A percentile compares a stretch with the other conserved stretches of the same genome.
phyloP scores from a whole-genome alignment of 2,329 filamentous ascomycete species.

The Alternaria panax region DNA sequence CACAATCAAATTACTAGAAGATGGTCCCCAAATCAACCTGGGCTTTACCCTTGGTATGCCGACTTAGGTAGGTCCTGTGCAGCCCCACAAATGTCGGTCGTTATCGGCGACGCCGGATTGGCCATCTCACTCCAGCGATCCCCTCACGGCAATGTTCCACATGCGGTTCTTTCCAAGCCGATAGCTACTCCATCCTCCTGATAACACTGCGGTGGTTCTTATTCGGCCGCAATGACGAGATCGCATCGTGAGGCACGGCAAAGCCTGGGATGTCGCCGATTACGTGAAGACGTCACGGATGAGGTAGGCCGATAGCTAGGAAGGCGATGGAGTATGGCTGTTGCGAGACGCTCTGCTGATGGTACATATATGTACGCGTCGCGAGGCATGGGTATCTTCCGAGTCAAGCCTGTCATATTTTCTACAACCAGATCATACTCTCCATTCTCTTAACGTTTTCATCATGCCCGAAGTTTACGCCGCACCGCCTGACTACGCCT shows the following conservation, averaged over 20 bases:
- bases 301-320: slow-evolving; percentile 1
- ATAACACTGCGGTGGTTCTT: slow-evolving; percentile 3
- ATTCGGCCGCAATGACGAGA: not conserved
- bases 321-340: not conserved
- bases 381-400: not conserved
- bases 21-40: not conserved
- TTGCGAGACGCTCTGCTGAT: not conserved
- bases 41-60: not conserved
- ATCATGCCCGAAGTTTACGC: slow-evolving; percentile 37
- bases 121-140: not conserved
- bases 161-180: slow-evolving; percentile 12
- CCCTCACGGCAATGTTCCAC: slow-evolving; percentile 2
- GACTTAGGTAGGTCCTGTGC: slow-evolving; percentile 1
- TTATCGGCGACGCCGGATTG: slow-evolving; percentile 17
- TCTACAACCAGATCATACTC: not conserved
- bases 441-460: not conserved
- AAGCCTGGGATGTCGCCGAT: not conserved
- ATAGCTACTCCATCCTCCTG: slow-evolving; percentile 2
- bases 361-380: not conserved
- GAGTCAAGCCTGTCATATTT: not conserved
- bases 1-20: not conserved
- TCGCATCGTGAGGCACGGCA: slow-evolving; percentile 7
- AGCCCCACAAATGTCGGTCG: slow-evolving; percentile 8
- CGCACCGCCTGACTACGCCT: slow-evolving; percentile 37
- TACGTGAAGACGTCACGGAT: slow-evolving; percentile 6